A percentile compares a stretch with the other conserved stretches of the same genome.
Conservation (phyloP, 202 grass and related monocot genomes). For the Zoysia matrella region DNA sequence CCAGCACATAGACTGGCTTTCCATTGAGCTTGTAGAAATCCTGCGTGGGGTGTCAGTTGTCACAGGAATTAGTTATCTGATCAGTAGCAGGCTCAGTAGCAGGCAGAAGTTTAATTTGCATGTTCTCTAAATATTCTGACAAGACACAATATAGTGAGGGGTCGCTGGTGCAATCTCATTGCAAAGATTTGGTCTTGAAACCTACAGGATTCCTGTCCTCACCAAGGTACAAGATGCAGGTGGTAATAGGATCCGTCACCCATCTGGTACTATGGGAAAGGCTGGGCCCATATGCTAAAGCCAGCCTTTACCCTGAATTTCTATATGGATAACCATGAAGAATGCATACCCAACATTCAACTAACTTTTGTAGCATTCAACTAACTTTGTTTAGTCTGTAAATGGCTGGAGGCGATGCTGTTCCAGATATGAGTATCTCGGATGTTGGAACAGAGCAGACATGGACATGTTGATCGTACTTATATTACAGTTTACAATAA, state of each 20-base stretch:
- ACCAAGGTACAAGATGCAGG: slow-evolving; percentile 4
- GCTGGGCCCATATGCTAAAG: neutral
- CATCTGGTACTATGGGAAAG: neutral
- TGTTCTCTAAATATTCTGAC: no score
- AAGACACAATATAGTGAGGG: no score
- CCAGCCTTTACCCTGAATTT: neutral
- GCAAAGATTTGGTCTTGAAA: slow-evolving; percentile 4
- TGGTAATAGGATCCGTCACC: neutral
- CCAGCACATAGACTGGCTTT: slow-evolving; percentile 76
- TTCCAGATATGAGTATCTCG: slow-evolving; percentile 37
- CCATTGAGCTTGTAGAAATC: slow-evolving; percentile 69
- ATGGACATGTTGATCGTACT: slow-evolving; percentile 41
- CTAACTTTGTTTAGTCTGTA: neutral
- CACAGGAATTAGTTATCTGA: no score
- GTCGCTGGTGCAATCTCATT: neutral
- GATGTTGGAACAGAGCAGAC: slow-evolving; percentile 33
- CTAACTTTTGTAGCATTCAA: neutral
- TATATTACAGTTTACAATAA: slow-evolving; percentile 11
- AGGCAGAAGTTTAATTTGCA: neutral
- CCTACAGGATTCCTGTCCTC: slow-evolving; percentile 19
- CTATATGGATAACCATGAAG: neutral
- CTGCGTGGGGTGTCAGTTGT: slow-evolving; percentile 29
- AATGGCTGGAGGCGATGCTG: neutral
- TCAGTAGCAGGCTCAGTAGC: no score
- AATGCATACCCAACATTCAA: neutral